Evolutionary conservation across 2,329 filamentous ascomycete genomes (phyloP), one percentile per base, ranked within the genome.

Genomic region (Trichoderma brevicompactum): DNA sequence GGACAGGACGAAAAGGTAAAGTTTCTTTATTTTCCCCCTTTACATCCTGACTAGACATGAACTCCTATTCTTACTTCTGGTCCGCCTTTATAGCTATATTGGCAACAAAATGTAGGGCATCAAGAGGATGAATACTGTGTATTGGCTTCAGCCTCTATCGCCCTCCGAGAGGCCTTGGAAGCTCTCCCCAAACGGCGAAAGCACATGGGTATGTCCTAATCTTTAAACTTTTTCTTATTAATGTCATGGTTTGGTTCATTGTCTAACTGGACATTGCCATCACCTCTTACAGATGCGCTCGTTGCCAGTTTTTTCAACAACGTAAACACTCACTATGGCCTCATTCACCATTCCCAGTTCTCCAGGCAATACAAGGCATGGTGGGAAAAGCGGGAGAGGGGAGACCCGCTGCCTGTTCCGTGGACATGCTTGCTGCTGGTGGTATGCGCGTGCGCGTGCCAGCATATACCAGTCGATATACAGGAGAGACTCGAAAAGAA

Each of bases 261-360:
- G 28, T 7, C 61, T 56, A 19, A 56, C 52, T 5, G 17, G 41
- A 5, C 7, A 5, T 15, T 52, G 38, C 32, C 10, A n/a, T 6
- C 48, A 15, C 36, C 5, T 36, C 41, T 36, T 54, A n/a, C 28
- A 76, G 74, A 76, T 58, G 62, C 68, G 2, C 67, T 76, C 2
- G 69, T 76, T 3, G 69, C 72, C 28, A 70, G 69, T 36, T 76
- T 76, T 52, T 66, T 74, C 58, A 66, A 68, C 36, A 72, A 73
- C 34, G 70, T 75, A 59, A 76, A 76, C 54, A 74, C 70, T 19
- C 73, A 76, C 64, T 76, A 76, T 66, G 74, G 75, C 69, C 72
- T 76, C 62, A 70, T 76, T 54, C 73, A 75, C 53, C 70, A 72
- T n/a, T 68, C 72, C 8, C 63, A 68, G 7, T 76, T 76, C 50